Conservation (phyloP, 768 basidiomycete genomes). For the Leccinellum albellum region DNA sequence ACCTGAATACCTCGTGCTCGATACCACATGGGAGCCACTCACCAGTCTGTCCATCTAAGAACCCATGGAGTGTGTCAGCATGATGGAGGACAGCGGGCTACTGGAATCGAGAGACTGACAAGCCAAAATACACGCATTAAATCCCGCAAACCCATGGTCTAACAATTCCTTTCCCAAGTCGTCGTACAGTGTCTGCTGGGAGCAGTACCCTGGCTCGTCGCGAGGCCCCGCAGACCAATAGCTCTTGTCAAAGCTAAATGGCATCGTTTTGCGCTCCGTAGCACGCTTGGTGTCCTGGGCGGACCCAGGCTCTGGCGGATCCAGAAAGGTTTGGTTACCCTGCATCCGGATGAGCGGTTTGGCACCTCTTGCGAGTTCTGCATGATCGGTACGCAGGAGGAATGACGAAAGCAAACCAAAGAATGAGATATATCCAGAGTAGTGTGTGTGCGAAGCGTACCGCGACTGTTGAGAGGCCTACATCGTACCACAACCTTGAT, state of each 20-base stretch:
- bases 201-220: slow-evolving; percentile 88
- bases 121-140: slow-evolving; percentile 98
- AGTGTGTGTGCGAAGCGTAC: slow-evolving; percentile 42
- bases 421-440: background rate
- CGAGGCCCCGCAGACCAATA: slow-evolving; percentile 94
- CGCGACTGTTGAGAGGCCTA: slow-evolving; percentile 92
- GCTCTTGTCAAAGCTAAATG: slow-evolving; percentile 94
- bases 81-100: background rate
- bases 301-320: slow-evolving; percentile 80
- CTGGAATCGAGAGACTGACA: slow-evolving; percentile 59
- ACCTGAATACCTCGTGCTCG: slow-evolving; percentile 4
- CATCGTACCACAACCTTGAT: slow-evolving; percentile 95
- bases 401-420: background rate
- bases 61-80: background rate
- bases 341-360: slow-evolving; percentile 93
- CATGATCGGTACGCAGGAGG: slow-evolving; percentile 6
- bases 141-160: slow-evolving; percentile 93
- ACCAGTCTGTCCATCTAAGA: slow-evolving; percentile 81
- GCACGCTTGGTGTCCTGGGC: slow-evolving; percentile 72
- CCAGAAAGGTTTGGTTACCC: slow-evolving; percentile 88
- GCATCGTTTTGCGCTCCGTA: slow-evolving; percentile 84
- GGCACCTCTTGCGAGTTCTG: slow-evolving; percentile 91
- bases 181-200: slow-evolving; percentile 90
- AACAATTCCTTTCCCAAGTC: slow-evolving; percentile 92
- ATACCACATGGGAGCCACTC: slow-evolving; percentile 26